These are phyloP conservation scores for Colletotrichum paranaense DNA, from an alignment of 2,329 filamentous ascomycete species.

Conservation along the genomic window DNA sequence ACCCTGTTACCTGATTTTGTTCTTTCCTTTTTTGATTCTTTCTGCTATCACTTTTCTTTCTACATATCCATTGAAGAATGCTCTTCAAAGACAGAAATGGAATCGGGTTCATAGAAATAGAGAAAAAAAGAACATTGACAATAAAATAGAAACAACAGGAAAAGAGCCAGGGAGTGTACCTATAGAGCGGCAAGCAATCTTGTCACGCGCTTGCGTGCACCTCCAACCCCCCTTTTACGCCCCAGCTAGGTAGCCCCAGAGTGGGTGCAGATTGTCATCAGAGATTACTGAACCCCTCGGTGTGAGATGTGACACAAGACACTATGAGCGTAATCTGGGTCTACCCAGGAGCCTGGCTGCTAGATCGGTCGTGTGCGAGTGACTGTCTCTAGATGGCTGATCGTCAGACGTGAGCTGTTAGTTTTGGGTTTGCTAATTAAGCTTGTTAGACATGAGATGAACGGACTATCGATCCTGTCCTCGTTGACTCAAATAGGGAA, in stretches of 20 bases:
- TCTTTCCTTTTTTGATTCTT: too few species aligned
- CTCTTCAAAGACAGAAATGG: too few species aligned
- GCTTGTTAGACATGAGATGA: background rate
- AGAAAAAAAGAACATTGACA: too few species aligned
- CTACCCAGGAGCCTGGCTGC: constrained; percentile 6
- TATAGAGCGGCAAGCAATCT: too few species aligned
- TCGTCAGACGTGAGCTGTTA: background rate
- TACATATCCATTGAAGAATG: too few species aligned
- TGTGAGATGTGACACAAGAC: background rate
- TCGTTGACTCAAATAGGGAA: background rate
- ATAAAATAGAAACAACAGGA: too few species aligned
- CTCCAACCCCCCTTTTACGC: background rate
- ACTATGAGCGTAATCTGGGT: constrained; percentile 9
- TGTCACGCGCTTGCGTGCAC: background rate
- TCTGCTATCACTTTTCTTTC: too few species aligned
- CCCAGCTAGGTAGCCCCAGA: background rate
- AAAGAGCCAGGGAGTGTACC: too few species aligned
- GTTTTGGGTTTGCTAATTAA: background rate
- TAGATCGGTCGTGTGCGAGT: background rate
- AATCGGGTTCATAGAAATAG: too few species aligned
- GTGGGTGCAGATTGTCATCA: background rate
- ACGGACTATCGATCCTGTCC: background rate
- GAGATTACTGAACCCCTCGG: background rate
- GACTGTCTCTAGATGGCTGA: background rate
- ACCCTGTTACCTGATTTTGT: too few species aligned